A percentile compares a stretch with the other conserved stretches of the same genome.
These are phyloP conservation scores for Xylariaceae sp. DNA, from an alignment of 2,329 filamentous ascomycete species.

Conservation along the genomic window DNA sequence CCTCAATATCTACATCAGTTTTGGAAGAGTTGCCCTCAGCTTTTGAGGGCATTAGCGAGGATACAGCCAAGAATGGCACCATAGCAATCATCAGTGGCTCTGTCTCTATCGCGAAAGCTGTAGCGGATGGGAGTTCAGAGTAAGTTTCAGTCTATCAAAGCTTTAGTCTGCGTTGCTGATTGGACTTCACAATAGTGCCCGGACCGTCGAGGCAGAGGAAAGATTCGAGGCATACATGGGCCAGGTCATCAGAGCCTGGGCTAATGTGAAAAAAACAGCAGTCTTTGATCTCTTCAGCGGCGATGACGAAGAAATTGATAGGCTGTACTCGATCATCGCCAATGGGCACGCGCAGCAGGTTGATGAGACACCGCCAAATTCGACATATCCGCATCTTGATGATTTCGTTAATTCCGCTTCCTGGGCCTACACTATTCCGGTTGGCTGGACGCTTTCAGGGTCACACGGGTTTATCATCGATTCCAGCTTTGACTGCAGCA, in stretches of 20 bases:
- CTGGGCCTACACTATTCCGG: slow-evolving; percentile 31
- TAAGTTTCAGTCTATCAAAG: slow-evolving; percentile 1
- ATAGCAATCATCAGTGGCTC: slow-evolving; percentile 24
- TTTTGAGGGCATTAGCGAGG: neutral
- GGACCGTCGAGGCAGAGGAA: slow-evolving; percentile 25
- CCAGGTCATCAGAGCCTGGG: slow-evolving; percentile 27
- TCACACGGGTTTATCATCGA: slow-evolving; percentile 32
- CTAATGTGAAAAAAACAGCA: slow-evolving; percentile 9
- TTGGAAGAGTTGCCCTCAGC: slow-evolving; percentile 1
- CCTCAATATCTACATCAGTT: slow-evolving; percentile 18
- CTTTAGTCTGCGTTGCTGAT: neutral
- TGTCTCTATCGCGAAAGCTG: slow-evolving; percentile 27
- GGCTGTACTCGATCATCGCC: slow-evolving; percentile 23
- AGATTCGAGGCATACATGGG: slow-evolving; percentile 28
- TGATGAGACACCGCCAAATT: neutral
- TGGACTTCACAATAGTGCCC: slow-evolving; percentile 12
- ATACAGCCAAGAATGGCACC: slow-evolving; percentile 27
- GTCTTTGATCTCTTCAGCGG: slow-evolving; percentile 26
- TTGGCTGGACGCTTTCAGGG: slow-evolving; percentile 27
- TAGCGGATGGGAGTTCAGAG: slow-evolving; percentile 10
- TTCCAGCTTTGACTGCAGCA: slow-evolving; percentile 23
- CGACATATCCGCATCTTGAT: slow-evolving; percentile 5
- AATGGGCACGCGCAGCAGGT: neutral
- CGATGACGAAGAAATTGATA: slow-evolving; percentile 16
- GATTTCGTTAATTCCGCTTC: slow-evolving; percentile 23